These are phyloP conservation scores for Aspergillus caelatus DNA, from an alignment of 2,329 filamentous ascomycete species.

Conservation along the genomic window DNA sequence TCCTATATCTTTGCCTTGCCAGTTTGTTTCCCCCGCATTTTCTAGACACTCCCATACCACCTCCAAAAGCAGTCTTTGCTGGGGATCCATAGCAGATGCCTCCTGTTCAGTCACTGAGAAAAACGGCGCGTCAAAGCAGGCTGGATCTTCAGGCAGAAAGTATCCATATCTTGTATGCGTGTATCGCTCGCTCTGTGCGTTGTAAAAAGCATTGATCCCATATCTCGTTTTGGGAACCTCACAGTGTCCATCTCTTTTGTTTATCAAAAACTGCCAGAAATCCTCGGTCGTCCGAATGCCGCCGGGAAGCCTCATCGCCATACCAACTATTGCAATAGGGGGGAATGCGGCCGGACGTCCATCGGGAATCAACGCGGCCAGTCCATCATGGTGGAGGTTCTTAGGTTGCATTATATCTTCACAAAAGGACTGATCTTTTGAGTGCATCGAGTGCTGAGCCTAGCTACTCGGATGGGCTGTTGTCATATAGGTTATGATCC, in stretches of 20 bases:
- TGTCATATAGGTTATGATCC: not conserved
- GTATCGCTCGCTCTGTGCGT: not conserved
- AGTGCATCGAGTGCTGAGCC: not conserved
- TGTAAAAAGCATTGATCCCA: not conserved
- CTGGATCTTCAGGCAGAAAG: not conserved
- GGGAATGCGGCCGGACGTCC: not conserved
- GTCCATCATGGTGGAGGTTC: not conserved
- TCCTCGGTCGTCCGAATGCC: not conserved
- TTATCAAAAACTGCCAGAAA: not conserved
- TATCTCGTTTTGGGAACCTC: not conserved
- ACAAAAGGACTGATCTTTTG: not conserved
- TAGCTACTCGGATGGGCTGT: not conserved
- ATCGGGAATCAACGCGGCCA: not conserved
- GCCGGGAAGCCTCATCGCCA: not conserved
- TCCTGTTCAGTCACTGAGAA: not conserved
- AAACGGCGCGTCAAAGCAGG: not conserved
- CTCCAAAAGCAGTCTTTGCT: not conserved
- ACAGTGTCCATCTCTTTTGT: not conserved
- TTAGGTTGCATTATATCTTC: not conserved
- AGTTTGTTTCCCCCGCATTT: not conserved
- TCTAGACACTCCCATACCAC: not conserved
- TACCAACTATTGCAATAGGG: not conserved
- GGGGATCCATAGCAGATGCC: not conserved
- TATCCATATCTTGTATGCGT: not conserved
- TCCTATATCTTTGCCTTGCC: not conserved